phyloP scores from a whole-genome alignment of 2,329 filamentous ascomycete species.

The Penicillium sp. region DNA sequence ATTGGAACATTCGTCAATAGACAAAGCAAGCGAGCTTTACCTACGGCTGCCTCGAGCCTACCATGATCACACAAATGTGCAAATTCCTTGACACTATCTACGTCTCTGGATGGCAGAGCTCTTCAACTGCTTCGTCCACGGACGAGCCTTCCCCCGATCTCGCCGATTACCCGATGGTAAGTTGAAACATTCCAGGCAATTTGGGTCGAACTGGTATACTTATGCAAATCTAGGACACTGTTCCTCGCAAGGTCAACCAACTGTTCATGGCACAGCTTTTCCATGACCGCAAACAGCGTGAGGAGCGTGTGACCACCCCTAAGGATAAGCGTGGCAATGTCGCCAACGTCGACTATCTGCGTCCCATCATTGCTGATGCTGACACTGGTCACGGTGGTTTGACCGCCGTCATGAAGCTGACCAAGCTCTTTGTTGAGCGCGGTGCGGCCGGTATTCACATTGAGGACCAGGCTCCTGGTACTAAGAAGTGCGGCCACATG shows the following conservation, averaged over 20 bases:
- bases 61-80: constrained; percentile 99
- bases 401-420: constrained; percentile 99
- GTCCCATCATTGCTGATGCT: constrained; percentile 93
- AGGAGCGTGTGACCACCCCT: constrained; percentile 79
- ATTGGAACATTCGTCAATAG: constrained; percentile 44
- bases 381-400: constrained; percentile 96
- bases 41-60: constrained; percentile 95
- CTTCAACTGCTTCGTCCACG: constrained; percentile 88
- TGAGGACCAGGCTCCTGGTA: constrained; percentile 95
- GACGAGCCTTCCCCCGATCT: constrained; percentile 97
- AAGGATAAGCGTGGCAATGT: constrained; percentile 70
- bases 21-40: constrained; percentile 85
- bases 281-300: constrained; percentile 98
- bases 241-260: constrained; percentile 96
- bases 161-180: constrained; percentile 90
- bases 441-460: constrained; percentile 98
- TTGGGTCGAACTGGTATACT: constrained; percentile 6
- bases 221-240: constrained; percentile 67
- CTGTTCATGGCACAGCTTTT: constrained; percentile 98
- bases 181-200: constrained; percentile 24
- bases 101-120: constrained; percentile 98
- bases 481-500: constrained; percentile 99
- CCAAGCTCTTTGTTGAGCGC: constrained; percentile 94
- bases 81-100: constrained; percentile 99
- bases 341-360: constrained; percentile 85